Base-by-base conservation (phyloP, 2,329 filamentous ascomycete species). In the Massarina eburnea region DNA sequence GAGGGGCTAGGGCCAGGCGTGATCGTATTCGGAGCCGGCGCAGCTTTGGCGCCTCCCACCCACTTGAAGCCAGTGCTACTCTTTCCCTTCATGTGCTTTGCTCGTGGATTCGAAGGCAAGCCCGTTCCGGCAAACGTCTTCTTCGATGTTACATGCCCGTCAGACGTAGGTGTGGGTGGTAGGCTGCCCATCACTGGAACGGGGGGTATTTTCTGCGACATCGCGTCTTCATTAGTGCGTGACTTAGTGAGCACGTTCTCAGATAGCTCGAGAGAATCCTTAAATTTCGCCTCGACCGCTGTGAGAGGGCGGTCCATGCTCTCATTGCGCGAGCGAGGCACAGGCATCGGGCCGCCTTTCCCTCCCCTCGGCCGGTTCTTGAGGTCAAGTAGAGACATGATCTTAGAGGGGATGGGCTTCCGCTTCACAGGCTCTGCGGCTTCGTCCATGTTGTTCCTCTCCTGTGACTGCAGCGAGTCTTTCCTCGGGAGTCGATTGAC, bases 21-120 rank as follows among this genome's bases (percentile, higher is more conserved):
- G 7, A 64, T 54, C 10, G 54, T 56, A n/a, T 55, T 50, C 7
- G 57, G 44, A n/a, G 19, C 35, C 8, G 21, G 8, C 26, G 35
- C 35, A 24, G 27, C 29, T 8, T 26, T 46, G 21, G 41, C 36
- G n/a, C 19, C 66, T 57, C 68, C 66, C 51, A 70, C 52, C 24
- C 68, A 55, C 41, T 66, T 64, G 45, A 71, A 68, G 24, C 66
- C 63, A 12, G 67, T 68, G 45, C 60, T 68, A 46, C 68, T 71
- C 47, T 70, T 70, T 17, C 67, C 64, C 9, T 64, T 64, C 29
- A 52, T 43, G 39, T 70, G 67, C 43, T 55, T 59, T 34, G 52
- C 45, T 27, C 60, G 58, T n/a, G 65, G 64, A 34, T 65, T 66
- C 2, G 62, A 61, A 1, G 65, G 63, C 21, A 64, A 54, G 18